phyloP scores from a whole-genome alignment of 78 protist genomes.

The Speleostelium caveatum region DNA sequence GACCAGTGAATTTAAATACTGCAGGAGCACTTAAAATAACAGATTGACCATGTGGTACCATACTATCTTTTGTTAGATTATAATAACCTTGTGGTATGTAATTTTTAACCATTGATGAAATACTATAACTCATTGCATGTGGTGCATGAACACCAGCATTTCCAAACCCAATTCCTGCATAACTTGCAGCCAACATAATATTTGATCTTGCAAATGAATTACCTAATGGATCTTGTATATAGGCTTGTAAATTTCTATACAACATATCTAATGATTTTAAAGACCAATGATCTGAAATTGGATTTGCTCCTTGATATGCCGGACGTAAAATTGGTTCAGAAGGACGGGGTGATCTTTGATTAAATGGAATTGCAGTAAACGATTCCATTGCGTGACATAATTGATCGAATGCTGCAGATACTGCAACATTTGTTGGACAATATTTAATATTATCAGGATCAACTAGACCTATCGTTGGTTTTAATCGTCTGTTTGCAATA shows the following conservation, averaged over 20 bases:
- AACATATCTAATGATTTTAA: constrained; percentile 48
- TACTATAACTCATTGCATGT: constrained; percentile 45
- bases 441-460: constrained; percentile 63
- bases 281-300: constrained; percentile 62
- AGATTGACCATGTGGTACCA: constrained; percentile 61
- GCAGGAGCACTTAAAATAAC: constrained; percentile 79
- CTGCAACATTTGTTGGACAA: constrained; percentile 72
- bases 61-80: neutral
- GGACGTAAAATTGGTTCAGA: constrained; percentile 62
- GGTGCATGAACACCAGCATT: constrained; percentile 82
- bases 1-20: constrained; percentile 64
- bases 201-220: constrained; percentile 52
- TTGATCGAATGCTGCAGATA: constrained; percentile 81
- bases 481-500: constrained; percentile 70
- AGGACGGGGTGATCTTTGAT: constrained; percentile 54
- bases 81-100: constrained; percentile 40
- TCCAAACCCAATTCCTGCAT: constrained; percentile 75
- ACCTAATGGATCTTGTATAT: constrained; percentile 40
- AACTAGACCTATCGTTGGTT: constrained; percentile 81
- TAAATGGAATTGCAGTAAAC: constrained; percentile 81
- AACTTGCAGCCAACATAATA: constrained; percentile 66
- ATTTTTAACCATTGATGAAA: constrained; percentile 37
- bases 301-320: constrained; percentile 86
- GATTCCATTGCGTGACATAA: constrained; percentile 84
- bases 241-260: constrained; percentile 26